Evolutionary conservation across 2,329 filamentous ascomycete genomes (phyloP), one percentile per base, ranked within the genome.

Genomic region (Celoporthe dispersa): DNA sequence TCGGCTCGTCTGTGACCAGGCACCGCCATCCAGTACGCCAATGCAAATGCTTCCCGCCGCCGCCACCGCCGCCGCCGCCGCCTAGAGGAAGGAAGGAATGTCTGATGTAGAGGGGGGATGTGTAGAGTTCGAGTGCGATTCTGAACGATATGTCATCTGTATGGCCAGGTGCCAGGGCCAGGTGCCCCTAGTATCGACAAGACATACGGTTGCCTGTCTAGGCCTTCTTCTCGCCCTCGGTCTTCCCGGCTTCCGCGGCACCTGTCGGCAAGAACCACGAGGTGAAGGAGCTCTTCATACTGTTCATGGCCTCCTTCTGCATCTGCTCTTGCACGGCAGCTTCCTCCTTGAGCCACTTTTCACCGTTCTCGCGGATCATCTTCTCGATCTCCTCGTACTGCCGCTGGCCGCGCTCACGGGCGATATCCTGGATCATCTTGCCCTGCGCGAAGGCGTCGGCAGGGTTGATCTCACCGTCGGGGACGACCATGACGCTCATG

Each of bases 371-470:
- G 62, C 92, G 88, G 76, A 99, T 97, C 83, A 97, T 92, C 81
- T 91, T 91, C 81, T 98, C 95, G 72, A 98, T 87, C 75, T 91
- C 83, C 84, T 97, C 89, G 81, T 98, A 99, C 81, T 94, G 92
- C 80, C 91, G 91, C 82, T 94, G 92, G 44, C 96, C 96, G 64
- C 94, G 88, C 83, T 99, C 96, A 64, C 96, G 90, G 65, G 96
- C 94, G 80, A 97, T 91, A 78, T 99, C 96, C 81, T 94, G 94
- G 74, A 98, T 85, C 93, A 98, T 98, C 88, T 98, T 99, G 76
- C 95, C 96, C 81, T 97, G 91, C 2, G 92, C 90, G 72, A 96
- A 88, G 16, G 92, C 94, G 78, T 97, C 93, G 2, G 87, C 86
- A 0, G 92, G 86, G 75, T 87, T 90, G 73, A 88, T 86, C 78